Conservation (phyloP, 441 rosid genomes). For the Oxalis stricta region DNA sequence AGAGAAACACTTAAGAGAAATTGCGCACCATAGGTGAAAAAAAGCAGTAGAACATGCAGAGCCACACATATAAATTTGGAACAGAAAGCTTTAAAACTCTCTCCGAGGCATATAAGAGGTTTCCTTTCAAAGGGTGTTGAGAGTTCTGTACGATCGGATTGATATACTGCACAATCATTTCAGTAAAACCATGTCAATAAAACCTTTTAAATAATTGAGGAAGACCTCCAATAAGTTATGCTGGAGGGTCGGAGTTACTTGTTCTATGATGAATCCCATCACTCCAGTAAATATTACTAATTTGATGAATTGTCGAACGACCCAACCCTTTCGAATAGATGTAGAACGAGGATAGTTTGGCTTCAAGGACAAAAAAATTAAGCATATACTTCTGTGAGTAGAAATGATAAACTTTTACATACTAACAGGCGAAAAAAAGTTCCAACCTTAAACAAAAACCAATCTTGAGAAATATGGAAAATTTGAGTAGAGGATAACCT, state of each 20-base stretch:
- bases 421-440: no score
- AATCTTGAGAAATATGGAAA: no score
- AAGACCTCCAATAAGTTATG: constrained; percentile 4
- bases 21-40: constrained; percentile 84
- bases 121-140: constrained; percentile 88
- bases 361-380: constrained; percentile 23
- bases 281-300: constrained; percentile 79
- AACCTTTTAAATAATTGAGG: not conserved
- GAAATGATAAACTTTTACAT: not conserved
- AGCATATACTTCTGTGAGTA: constrained; percentile 1
- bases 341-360: constrained; percentile 76
- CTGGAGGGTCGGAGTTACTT: constrained; percentile 39
- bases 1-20: not conserved
- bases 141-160: constrained; percentile 94
- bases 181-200: constrained; percentile 18
- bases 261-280: constrained; percentile 92
- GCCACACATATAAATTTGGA: constrained; percentile 95
- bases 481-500: constrained; percentile 7
- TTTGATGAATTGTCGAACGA: constrained; percentile 72
- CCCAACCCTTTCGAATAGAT: constrained; percentile 78
- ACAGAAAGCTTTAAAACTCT: constrained; percentile 96
- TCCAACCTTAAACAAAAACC: no score
- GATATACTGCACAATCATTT: constrained; percentile 63
- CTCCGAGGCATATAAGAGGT: constrained; percentile 72
- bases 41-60: constrained; percentile 99